These are phyloP conservation scores for Ophiostoma himal-ulmi DNA, from an alignment of 2,329 filamentous ascomycete genomes.

Conservation along the genomic window DNA sequence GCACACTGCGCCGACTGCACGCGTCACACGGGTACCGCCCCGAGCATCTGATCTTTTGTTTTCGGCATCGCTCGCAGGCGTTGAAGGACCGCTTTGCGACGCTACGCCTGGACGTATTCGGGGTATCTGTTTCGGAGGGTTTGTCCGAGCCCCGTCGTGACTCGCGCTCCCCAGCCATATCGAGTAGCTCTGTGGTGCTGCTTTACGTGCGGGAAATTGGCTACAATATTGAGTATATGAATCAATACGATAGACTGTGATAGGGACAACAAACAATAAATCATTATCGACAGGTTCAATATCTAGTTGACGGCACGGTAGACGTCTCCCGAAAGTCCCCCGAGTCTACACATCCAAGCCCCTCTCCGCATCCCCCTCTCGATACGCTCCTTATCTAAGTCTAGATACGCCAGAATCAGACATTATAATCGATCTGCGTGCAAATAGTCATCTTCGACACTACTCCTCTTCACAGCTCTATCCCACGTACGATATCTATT, in stretches of 20 bases:
- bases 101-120: background rate
- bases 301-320: background rate
- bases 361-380: background rate
- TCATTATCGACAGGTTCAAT: background rate
- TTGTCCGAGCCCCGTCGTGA: background rate
- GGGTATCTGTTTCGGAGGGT: background rate
- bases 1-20: constrained; percentile 10
- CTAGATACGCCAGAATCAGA: background rate
- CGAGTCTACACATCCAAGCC: background rate
- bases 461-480: background rate
- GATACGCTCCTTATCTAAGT: background rate
- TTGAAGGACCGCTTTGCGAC: background rate
- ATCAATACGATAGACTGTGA: background rate
- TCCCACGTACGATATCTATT: background rate
- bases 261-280: background rate
- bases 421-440: background rate
- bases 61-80: constrained; percentile 7
- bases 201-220: background rate
- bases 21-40: constrained; percentile 14
- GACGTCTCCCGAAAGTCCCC: background rate
- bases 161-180: background rate
- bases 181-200: background rate
- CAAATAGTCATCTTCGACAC: background rate
- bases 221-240: background rate
- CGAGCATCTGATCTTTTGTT: constrained; percentile 1